Conservation (phyloP, 331 rosid genomes). For the Cucumis variabilis region DNA sequence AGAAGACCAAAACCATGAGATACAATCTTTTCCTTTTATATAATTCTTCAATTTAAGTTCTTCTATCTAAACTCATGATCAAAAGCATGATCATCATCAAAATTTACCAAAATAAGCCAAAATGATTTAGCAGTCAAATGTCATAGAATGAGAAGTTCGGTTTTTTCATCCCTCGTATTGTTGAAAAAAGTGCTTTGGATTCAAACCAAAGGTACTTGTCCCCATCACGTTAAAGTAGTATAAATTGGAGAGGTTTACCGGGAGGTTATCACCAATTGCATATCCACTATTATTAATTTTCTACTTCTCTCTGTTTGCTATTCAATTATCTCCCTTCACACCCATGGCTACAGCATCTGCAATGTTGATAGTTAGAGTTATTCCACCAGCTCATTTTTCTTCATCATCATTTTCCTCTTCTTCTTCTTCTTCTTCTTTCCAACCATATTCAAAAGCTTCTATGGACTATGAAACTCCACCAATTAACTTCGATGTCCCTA, state of each 20-base stretch:
- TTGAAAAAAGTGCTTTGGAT: too few species aligned
- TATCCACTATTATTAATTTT: background rate
- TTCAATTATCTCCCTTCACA: background rate
- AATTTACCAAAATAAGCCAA: too few species aligned
- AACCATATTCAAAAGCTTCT: background rate
- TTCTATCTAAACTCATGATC: too few species aligned
- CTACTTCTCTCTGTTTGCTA: background rate
- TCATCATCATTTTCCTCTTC: background rate
- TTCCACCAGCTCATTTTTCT: background rate
- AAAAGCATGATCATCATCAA: too few species aligned
- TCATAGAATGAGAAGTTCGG: too few species aligned
- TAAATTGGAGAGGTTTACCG: background rate
- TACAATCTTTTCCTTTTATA: too few species aligned
- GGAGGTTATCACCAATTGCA: background rate
- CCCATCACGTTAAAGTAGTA: background rate
- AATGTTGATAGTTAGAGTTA: background rate
- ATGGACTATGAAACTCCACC: background rate
- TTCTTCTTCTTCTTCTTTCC: background rate
- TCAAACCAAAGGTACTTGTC: too few species aligned
- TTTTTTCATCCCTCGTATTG: too few species aligned
- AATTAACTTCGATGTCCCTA: background rate
- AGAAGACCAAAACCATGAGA: too few species aligned
- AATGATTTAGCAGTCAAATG: too few species aligned
- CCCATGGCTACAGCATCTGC: constrained; percentile 19
- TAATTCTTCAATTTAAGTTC: too few species aligned